phyloP scores from a whole-genome alignment of 257 asterid species.

The Solanum appendiculatum region DNA sequence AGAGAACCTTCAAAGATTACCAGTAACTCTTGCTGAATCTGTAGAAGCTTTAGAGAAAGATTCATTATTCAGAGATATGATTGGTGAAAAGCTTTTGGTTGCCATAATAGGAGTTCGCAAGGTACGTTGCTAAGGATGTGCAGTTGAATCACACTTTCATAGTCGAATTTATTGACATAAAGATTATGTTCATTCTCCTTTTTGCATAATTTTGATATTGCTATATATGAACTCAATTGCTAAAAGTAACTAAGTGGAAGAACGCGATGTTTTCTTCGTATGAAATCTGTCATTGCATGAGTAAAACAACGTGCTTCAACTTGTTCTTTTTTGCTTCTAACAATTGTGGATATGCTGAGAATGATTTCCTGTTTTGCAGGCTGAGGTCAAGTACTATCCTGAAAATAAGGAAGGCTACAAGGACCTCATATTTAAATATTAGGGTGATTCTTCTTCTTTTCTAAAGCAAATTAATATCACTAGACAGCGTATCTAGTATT shows the following conservation, averaged over 20 bases:
- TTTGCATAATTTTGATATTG: background rate
- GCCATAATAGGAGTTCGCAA: slow-evolving; percentile 72
- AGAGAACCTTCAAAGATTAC: slow-evolving; percentile 60
- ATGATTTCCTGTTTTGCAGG: slow-evolving; percentile 33
- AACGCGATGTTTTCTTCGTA: background rate
- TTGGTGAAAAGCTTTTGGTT: slow-evolving; percentile 68
- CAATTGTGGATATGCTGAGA: background rate
- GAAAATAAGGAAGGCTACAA: slow-evolving; percentile 59
- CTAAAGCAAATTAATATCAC: background rate
- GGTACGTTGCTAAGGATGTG: slow-evolving; percentile 26
- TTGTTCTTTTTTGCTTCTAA: background rate
- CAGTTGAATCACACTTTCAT: background rate
- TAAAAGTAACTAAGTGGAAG: background rate
- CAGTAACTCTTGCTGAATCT: slow-evolving; percentile 66
- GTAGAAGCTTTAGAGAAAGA: slow-evolving; percentile 76
- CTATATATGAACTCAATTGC: background rate
- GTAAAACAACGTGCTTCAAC: background rate
- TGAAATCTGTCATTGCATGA: background rate
- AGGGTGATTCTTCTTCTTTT: background rate
- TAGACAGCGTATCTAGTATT: background rate
- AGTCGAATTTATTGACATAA: background rate
- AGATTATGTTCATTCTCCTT: background rate
- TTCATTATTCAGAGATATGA: slow-evolving; percentile 38
- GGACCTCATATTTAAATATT: slow-evolving; percentile 62
- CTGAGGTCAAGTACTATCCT: slow-evolving; percentile 55